Evolutionary conservation across 805 yeast species (phyloP).

Genomic region (Debaryomyces prosopidis): DNA sequence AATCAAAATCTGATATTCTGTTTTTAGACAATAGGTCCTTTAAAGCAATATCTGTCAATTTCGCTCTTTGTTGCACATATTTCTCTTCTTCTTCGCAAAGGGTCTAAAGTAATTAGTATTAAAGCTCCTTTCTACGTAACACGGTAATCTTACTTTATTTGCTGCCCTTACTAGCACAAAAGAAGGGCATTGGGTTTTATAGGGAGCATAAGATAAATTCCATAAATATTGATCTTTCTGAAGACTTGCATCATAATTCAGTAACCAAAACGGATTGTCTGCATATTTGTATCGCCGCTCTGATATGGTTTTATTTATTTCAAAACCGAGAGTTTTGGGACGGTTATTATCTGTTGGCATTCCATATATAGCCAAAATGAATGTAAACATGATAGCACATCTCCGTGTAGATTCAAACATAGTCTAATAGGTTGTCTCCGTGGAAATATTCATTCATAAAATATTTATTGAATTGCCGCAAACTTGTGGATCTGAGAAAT

Average conservation of each 20-base stretch:
- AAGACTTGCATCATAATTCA: not conserved
- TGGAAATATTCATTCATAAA: too few species aligned
- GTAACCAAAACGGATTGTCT: not conserved
- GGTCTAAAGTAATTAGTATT: slow-evolving; percentile 11
- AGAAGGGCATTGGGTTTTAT: slow-evolving; percentile 23
- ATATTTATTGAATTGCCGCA: too few species aligned
- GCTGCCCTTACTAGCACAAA: slow-evolving; percentile 17
- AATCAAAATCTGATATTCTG: slow-evolving; percentile 33
- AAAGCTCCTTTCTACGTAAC: not conserved
- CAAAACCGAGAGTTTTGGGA: too few species aligned
- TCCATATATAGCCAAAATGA: too few species aligned
- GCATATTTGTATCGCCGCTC: not conserved
- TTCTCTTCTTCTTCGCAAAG: slow-evolving; percentile 20
- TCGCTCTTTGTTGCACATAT: slow-evolving; percentile 30
- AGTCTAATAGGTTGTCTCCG: too few species aligned
- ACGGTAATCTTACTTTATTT: slow-evolving; percentile 13
- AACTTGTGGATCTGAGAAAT: too few species aligned
- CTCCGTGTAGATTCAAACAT: too few species aligned
- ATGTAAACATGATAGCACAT: too few species aligned
- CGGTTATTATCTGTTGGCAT: too few species aligned
- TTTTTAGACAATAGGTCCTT: slow-evolving; percentile 26
- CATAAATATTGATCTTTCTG: slow-evolving; percentile 4
- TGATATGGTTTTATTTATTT: too few species aligned
- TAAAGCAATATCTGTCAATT: slow-evolving; percentile 28
- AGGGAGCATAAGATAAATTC: slow-evolving; percentile 27